Evolutionary conservation across 257 asterid species (phyloP).

Genomic region (Salvia hispanica): DNA sequence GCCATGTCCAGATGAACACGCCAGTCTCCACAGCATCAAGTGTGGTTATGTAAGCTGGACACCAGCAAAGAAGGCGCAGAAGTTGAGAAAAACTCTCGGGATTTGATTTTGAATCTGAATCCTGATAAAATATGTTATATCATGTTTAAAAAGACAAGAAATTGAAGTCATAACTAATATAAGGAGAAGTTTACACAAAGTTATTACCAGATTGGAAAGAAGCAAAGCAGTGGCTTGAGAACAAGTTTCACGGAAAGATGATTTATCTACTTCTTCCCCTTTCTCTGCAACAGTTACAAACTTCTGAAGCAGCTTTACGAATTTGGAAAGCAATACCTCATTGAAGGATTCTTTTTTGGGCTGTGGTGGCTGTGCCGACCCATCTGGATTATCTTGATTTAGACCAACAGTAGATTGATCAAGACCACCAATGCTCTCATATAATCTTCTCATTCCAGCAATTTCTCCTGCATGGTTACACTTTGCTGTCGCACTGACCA

Average conservation of each 20-base stretch:
- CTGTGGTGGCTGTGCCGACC: slow-evolving; percentile 49
- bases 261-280: slow-evolving; percentile 88
- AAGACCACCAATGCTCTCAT: slow-evolving; percentile 81
- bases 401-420: slow-evolving; percentile 45
- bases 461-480: slow-evolving; percentile 99
- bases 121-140: slow-evolving; percentile 53
- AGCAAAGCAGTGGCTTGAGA: slow-evolving; percentile 98
- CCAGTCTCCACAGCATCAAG: slow-evolving; percentile 97
- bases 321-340: slow-evolving; percentile 73
- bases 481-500: slow-evolving; percentile 93
- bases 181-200: slow-evolving; percentile 22
- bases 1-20: slow-evolving; percentile 95
- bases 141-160: slow-evolving; percentile 26
- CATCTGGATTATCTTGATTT: slow-evolving; percentile 57
- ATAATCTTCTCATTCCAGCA: slow-evolving; percentile 96
- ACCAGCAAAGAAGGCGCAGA: slow-evolving; percentile 99
- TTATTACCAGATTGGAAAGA: slow-evolving; percentile 79
- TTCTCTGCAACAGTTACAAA: slow-evolving; percentile 84
- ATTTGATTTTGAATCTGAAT: slow-evolving; percentile 68
- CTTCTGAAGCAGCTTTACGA: slow-evolving; percentile 80
- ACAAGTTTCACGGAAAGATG: slow-evolving; percentile 83
- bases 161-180: slow-evolving; percentile 8
- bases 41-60: slow-evolving; percentile 96
- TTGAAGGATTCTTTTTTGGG: slow-evolving; percentile 65
- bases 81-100: slow-evolving; percentile 91